phyloP scores from a whole-genome alignment of 495 filamentous ascomycete species.

The Letharia lupina region DNA sequence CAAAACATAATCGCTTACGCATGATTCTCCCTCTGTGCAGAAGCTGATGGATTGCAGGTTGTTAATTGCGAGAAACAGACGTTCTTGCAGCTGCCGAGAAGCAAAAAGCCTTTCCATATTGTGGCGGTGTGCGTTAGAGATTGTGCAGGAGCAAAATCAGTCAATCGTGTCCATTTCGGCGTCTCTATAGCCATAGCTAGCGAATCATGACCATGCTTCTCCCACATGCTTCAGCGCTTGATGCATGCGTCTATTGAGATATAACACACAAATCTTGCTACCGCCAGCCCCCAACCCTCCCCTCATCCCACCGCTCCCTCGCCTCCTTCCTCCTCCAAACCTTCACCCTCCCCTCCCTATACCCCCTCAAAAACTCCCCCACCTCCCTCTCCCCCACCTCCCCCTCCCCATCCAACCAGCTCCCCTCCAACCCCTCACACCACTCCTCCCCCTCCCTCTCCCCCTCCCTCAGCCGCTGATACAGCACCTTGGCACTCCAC shows the following conservation, averaged over 20 bases:
- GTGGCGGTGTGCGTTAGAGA: background rate
- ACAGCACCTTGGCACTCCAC: slow-evolving; percentile 76
- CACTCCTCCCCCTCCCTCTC: slow-evolving; percentile 78
- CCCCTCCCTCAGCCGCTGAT: slow-evolving; percentile 64
- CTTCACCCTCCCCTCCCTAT: slow-evolving; percentile 65
- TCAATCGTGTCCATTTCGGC: background rate
- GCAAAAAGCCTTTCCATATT: background rate
- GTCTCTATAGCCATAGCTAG: background rate
- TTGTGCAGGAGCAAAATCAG: background rate
- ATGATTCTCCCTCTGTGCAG: background rate
- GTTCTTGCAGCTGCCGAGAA: background rate
- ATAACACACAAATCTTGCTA: slow-evolving; percentile 34
- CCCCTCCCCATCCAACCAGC: slow-evolving; percentile 58
- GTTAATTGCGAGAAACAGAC: background rate
- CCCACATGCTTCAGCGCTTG: slow-evolving; percentile 4
- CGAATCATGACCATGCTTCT: background rate
- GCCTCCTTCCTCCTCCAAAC: slow-evolving; percentile 70
- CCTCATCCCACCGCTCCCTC: slow-evolving; percentile 90
- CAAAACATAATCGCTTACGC: background rate
- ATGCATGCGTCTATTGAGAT: background rate
- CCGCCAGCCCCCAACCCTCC: slow-evolving; percentile 85
- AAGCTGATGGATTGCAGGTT: slow-evolving; percentile 1
- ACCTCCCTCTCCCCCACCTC: slow-evolving; percentile 67
- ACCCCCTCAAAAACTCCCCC: slow-evolving; percentile 70
- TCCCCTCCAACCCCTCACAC: slow-evolving; percentile 76